These are phyloP conservation scores for Ephemerocybe angulata DNA, from an alignment of 768 basidiomycete genomes.

Conservation along the genomic window DNA sequence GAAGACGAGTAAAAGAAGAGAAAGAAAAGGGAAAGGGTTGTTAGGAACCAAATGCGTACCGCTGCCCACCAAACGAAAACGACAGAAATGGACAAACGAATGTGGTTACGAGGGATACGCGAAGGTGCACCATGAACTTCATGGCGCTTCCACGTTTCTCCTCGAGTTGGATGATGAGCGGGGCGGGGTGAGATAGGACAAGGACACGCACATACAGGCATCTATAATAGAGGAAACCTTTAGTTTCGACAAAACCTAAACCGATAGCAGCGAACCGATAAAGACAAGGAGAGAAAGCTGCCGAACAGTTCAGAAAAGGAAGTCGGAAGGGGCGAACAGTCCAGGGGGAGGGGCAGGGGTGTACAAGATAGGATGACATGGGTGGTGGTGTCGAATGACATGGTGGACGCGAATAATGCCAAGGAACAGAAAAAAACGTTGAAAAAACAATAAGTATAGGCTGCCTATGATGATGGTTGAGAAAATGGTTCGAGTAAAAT, in stretches of 20 bases:
- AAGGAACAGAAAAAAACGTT: background rate
- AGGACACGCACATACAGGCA: no score
- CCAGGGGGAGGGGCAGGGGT: no score
- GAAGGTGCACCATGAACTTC: background rate
- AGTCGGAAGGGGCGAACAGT: no score
- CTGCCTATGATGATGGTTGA: background rate
- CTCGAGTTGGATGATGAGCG: background rate
- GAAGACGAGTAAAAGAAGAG: slow-evolving; percentile 4
- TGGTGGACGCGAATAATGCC: slow-evolving; percentile 1
- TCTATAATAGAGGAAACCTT: no score
- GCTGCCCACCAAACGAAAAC: no score
- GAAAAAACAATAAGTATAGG: slow-evolving; percentile 3
- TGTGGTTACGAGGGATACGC: background rate
- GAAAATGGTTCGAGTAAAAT: background rate
- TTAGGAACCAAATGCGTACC: no score
- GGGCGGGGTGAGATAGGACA: background rate
- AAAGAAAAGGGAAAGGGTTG: slow-evolving; percentile 5
- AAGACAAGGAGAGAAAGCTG: no score
- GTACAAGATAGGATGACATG: no score
- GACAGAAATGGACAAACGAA: slow-evolving; percentile 1
- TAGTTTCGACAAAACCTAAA: no score
- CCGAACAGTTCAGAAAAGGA: no score
- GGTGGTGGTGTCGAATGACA: no score
- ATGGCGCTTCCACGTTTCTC: background rate
- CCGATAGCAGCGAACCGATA: no score